These are phyloP conservation scores for Stagonosporopsis tanaceti DNA, from an alignment of 2,329 filamentous ascomycete species.

Conservation along the genomic window DNA sequence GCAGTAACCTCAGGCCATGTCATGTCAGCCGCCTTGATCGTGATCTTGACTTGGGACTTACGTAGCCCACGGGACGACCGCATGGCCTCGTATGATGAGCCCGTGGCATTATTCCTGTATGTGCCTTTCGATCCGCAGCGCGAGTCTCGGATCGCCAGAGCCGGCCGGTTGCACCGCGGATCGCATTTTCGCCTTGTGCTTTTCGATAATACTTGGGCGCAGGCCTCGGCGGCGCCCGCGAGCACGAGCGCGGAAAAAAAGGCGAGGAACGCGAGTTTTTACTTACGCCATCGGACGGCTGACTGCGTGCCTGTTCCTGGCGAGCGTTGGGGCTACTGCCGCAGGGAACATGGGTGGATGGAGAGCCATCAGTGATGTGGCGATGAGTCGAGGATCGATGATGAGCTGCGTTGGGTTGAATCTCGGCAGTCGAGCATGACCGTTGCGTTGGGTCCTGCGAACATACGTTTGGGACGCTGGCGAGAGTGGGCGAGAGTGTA, in stretches of 20 bases:
- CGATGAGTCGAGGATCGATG: neutral
- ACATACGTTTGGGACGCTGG: neutral
- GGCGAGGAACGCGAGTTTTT: neutral
- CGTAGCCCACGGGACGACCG: too few relatives aligned
- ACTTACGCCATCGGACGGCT: neutral
- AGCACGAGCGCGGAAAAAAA: neutral
- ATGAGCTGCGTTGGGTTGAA: neutral
- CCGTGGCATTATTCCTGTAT: too few relatives aligned
- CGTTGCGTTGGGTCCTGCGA: neutral
- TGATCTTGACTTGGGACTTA: too few relatives aligned
- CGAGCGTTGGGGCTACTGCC: conserved; percentile 1
- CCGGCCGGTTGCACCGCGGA: neutral
- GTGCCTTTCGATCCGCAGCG: neutral
- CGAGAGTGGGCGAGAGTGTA: too few relatives aligned
- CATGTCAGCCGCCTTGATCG: neutral
- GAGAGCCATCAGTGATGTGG: neutral
- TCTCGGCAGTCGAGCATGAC: neutral
- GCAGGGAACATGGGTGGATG: conserved; percentile 6
- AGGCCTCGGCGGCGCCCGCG: neutral
- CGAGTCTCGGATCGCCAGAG: neutral
- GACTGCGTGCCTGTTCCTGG: conserved; percentile 3
- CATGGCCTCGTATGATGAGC: too few relatives aligned
- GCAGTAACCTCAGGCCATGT: neutral
- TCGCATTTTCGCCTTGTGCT: neutral
- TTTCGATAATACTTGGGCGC: neutral